Conservation (phyloP, 305 asterid genomes). For the Fraxinus ornus region DNA sequence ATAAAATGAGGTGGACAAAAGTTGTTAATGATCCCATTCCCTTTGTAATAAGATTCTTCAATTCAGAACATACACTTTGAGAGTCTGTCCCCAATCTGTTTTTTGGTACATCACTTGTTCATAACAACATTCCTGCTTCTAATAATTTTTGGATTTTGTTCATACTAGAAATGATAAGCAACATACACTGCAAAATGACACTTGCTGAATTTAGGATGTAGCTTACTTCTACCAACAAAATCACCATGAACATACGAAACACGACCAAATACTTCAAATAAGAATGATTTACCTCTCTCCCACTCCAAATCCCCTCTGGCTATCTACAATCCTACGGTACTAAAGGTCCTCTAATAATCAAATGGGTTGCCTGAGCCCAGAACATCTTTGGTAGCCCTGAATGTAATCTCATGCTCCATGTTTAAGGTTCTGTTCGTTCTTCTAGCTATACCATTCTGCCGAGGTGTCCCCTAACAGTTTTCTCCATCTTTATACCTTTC, state of each 20-base stretch:
- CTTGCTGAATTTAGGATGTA: neutral
- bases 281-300: neutral
- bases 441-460: neutral
- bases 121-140: neutral
- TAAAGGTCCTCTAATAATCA: neutral
- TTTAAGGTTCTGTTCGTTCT: neutral
- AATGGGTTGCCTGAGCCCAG: neutral
- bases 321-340: neutral
- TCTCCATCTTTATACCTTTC: neutral
- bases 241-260: neutral
- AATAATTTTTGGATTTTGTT: neutral
- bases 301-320: neutral
- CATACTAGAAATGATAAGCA: neutral
- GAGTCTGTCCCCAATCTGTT: neutral
- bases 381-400: neutral
- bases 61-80: neutral
- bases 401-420: neutral
- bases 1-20: neutral
- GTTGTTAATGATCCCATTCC: constrained; percentile 16
- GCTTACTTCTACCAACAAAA: neutral
- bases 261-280: neutral
- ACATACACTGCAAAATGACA: neutral
- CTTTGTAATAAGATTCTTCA: neutral
- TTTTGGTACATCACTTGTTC: neutral
- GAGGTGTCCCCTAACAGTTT: neutral